Evolutionary conservation across 2,329 filamentous ascomycete species (phyloP).

Genomic region (Teratosphaeria zuluensis): DNA sequence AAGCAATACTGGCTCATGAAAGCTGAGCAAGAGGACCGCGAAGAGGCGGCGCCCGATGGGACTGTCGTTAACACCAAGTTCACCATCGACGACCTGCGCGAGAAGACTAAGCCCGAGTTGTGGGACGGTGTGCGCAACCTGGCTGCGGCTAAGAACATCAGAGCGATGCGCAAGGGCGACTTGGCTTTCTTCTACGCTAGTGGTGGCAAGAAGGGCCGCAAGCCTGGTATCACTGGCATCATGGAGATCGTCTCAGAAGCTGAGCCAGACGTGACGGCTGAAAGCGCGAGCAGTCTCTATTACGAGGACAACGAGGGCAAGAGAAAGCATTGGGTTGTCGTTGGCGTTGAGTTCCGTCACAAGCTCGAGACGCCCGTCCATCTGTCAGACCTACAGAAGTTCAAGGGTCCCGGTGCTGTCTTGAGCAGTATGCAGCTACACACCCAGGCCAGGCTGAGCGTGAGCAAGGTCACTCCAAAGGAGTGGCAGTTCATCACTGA

Average conservation of each 20-base stretch:
- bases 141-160: conserved; percentile 75
- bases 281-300: conserved; percentile 64
- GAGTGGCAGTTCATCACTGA: conserved; percentile 58
- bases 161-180: conserved; percentile 83
- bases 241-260: conserved; percentile 73
- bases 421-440: conserved; percentile 64
- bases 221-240: conserved; percentile 62
- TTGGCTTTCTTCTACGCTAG: conserved; percentile 96
- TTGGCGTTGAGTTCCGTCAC: conserved; percentile 76
- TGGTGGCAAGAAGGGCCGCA: conserved; percentile 58
- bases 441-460: conserved; percentile 72
- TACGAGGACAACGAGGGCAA: conserved; percentile 69
- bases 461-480: conserved; percentile 53
- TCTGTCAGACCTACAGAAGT: conserved; percentile 60
- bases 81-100: conserved; percentile 80
- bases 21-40: conserved; percentile 67
- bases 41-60: conserved; percentile 57
- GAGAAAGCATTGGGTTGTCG: conserved; percentile 59
- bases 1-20: conserved; percentile 41
- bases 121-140: conserved; percentile 65
- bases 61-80: conserved; percentile 84
- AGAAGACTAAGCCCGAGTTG: conserved; percentile 63
- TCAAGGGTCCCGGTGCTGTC: conserved; percentile 46
- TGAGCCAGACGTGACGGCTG: conserved; percentile 65
- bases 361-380: conserved; percentile 64